Percentiles rank a stretch among this genome's conserved stretches.
phyloP scores from a whole-genome alignment of 805 yeast species.

The Yarrowia deformans region DNA sequence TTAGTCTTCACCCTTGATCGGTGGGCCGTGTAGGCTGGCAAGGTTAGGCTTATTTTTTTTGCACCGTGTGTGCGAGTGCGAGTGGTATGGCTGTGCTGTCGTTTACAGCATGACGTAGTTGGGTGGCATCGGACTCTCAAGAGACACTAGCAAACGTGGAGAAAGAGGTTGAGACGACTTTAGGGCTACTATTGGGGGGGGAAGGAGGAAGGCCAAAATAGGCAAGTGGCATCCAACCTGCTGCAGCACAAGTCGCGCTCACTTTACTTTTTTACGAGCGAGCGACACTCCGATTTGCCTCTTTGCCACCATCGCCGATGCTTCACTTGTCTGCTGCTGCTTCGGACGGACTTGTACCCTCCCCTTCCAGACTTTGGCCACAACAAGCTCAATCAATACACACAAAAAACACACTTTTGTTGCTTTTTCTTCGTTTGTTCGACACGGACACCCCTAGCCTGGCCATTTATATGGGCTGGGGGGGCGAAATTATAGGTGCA shows the following conservation, averaged over 20 bases:
- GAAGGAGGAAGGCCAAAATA: not conserved
- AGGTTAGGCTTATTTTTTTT: conserved; percentile 23
- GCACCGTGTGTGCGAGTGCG: not conserved
- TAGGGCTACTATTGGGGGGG: not conserved
- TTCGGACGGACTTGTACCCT: not conserved
- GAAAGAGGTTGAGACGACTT: not conserved
- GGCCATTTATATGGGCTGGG: not conserved
- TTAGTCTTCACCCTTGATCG: conserved; percentile 35
- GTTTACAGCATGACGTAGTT: conserved; percentile 32
- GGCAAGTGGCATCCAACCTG: conserved; percentile 5
- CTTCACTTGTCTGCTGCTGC: conserved; percentile 17
- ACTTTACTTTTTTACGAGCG: conserved; percentile 3
- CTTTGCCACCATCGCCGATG: conserved; percentile 32
- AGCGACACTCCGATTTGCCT: not conserved
- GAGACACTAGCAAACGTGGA: not conserved
- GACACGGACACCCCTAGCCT: not conserved
- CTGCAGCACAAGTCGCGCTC: not conserved
- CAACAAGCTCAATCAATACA: not conserved
- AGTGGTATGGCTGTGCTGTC: conserved; percentile 31
- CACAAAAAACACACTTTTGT: not conserved
- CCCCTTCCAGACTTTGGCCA: not conserved
- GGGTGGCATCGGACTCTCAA: not conserved
- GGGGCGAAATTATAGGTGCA: not conserved
- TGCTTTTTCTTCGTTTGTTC: conserved; percentile 1
- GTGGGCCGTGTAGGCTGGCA: conserved; percentile 7